Base-by-base conservation (phyloP, 2,329 filamentous ascomycete genomes). In the Mycosphaerella sp. region DNA sequence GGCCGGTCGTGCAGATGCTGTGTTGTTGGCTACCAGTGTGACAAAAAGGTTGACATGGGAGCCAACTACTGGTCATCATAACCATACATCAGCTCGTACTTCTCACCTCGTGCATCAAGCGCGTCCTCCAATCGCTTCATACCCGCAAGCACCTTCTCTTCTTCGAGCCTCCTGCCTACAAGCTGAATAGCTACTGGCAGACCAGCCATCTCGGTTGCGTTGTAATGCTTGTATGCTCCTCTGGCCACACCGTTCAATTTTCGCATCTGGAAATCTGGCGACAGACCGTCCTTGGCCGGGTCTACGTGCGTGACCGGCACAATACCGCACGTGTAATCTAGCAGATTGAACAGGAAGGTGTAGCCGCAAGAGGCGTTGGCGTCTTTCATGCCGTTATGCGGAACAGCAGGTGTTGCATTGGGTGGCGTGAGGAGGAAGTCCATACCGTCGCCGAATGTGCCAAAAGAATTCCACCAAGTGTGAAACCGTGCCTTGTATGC, bases 261-360 rank as follows among this genome's bases (percentile, higher is more conserved):
- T 50, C 74, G 77, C 41, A 84, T 67, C 28, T 78, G 78, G 68
- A 84, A 87, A 1, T 69, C 71, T 0, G 71, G 60, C 0, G 89
- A 80, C 0, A 90, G 75, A 56, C 80, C 77, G 63, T 93, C 87
- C 37, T 81, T 73, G 1, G 68, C 64, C 59, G 78, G 77, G 64
- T 95, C 86, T 0, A 96, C 90, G 54, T 89, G 86, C 0, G 87
- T 91, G 1, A 96, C 83, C 0, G 91, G 90, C 17, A 97, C 64
- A 32, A 95, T 81, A 34, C 90, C 90, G 10, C 81, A 79, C 1
- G 86, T 81, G 70, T 96, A 96, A 66, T 96, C 91, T 43, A 96
- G 80, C 63, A 96, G 59, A 62, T 96, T 96, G 73, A 93, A 97
- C 50, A 95, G 71, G 66, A 96, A 95, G 0, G 90, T 96, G 65